A percentile compares a stretch with the other conserved stretches of the same genome.
These are phyloP conservation scores for Populus tomentosa DNA, from an alignment of 441 rosid species.

Conservation along the genomic window DNA sequence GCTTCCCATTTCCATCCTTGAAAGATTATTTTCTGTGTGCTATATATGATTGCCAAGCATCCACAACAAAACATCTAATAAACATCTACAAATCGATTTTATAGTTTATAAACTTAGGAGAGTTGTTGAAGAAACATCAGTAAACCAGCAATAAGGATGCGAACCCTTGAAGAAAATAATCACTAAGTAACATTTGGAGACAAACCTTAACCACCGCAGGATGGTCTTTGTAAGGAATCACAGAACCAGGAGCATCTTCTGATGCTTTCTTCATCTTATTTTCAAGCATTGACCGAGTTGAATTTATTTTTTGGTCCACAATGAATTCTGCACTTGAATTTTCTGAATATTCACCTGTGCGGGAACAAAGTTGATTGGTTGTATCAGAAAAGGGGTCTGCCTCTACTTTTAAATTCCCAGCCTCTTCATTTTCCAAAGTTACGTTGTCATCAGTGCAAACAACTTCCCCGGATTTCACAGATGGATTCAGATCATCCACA, in stretches of 20 bases:
- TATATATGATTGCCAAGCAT: background rate
- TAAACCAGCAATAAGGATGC: background rate
- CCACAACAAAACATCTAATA: background rate
- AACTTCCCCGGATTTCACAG: constrained; percentile 26
- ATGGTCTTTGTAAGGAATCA: constrained; percentile 33
- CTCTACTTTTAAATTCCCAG: constrained; percentile 21
- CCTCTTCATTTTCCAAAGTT: constrained; percentile 21
- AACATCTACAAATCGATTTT: background rate
- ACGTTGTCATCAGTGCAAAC: constrained; percentile 9
- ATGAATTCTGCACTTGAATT: constrained; percentile 17
- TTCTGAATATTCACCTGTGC: constrained; percentile 26
- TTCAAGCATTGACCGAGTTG: constrained; percentile 24
- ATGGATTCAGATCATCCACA: constrained; percentile 18
- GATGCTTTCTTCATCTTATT: constrained; percentile 24
- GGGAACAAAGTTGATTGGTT: constrained; percentile 15
- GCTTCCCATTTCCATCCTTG: background rate
- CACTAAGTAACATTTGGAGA: constrained; percentile 10
- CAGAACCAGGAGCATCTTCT: constrained; percentile 23
- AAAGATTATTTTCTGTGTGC: background rate
- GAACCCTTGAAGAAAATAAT: constrained; percentile 2
- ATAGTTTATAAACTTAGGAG: background rate
- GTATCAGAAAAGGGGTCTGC: constrained; percentile 29
- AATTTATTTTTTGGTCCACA: constrained; percentile 32
- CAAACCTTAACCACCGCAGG: constrained; percentile 54
- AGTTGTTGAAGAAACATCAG: background rate